phyloP scores from a whole-genome alignment of 202 grass and related monocot species.

The Musa balbisiana region DNA sequence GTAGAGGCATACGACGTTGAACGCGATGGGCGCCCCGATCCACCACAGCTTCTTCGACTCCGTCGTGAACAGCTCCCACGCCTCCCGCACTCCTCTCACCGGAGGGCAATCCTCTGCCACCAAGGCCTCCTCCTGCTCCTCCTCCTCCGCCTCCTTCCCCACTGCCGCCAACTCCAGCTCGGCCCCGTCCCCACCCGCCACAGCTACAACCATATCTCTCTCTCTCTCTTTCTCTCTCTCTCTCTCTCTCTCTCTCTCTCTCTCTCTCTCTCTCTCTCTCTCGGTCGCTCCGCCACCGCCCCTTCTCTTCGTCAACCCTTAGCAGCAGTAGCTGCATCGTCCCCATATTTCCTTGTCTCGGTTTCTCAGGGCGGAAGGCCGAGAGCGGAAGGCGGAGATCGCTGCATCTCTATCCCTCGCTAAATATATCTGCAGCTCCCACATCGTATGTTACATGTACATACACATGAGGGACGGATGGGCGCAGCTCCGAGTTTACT shows the following conservation, averaged over 20 bases:
- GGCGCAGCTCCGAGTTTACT: too few species aligned
- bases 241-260: neutral
- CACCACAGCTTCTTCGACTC: conserved; percentile 57
- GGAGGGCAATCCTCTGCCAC: conserved; percentile 20
- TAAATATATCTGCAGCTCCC: neutral
- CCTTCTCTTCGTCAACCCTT: neutral
- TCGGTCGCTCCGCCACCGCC: neutral
- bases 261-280: neutral
- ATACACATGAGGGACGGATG: too few species aligned
- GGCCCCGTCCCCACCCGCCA: neutral
- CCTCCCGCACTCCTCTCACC: conserved; percentile 31
- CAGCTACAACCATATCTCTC: neutral
- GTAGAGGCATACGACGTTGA: conserved; percentile 76
- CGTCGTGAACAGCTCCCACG: conserved; percentile 34
- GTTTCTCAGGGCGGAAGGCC: neutral
- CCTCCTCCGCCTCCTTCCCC: neutral
- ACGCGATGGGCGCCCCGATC: conserved; percentile 73
- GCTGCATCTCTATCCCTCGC: neutral
- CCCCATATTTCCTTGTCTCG: neutral
- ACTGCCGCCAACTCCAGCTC: neutral
- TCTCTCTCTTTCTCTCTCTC: too few species aligned
- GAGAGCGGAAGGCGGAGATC: neutral
- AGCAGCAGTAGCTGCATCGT: neutral
- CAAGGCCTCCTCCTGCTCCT: neutral
- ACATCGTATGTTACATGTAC: too few species aligned